Base-by-base conservation (phyloP, 768 basidiomycete genomes). In the Boletus rex-veris region DNA sequence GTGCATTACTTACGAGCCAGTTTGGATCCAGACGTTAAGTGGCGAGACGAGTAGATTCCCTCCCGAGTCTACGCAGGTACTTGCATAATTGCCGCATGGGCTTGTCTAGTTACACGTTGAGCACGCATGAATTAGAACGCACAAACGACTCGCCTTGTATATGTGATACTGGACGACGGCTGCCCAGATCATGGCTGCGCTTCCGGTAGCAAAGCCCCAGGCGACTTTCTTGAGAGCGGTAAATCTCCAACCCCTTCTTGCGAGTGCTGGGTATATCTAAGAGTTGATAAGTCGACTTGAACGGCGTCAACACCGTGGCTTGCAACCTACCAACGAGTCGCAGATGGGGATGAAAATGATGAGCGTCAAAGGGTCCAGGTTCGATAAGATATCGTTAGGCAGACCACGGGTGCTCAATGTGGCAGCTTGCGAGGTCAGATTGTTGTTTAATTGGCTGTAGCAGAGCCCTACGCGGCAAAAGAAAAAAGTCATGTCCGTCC, bases 401-500 rank as follows among this genome's bases (percentile, higher is more conserved):
- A 86, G 45, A 45, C 86, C 85, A 57, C 88, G 74, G 1, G 83
- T 83, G 9, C 66, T 66, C 89, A 91, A 88, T 0, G 84, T 85
- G 2, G 87, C 88, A 24, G 89, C 89, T 68, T 89, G 87, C 5
- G 89, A 89, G 1, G 80, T 83, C 68, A 91, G 62, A 66, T 90
- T 91, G 72, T 84, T 88, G 73, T 85, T 84, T 49, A 91, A 62
- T 63, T 91, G 89, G 65, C 85, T 87, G 69, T 90, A 89, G 0
- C 85, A 78, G 45, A 90, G 79, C 87, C 87, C 85, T 87, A 62
- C 38, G n/a, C 37, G 7, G 28, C 28, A 7, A 53, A n/a, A 21
- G 19, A 26, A 24, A 24, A 48, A 40, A 21, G 35, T 58, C 44
- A 66, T 28, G 41, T 18, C 11, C 6, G 7, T 28, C 28, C 43